Evolutionary conservation across 2,329 filamentous ascomycete species (phyloP).

Genomic region (Exophiala alcalophila): DNA sequence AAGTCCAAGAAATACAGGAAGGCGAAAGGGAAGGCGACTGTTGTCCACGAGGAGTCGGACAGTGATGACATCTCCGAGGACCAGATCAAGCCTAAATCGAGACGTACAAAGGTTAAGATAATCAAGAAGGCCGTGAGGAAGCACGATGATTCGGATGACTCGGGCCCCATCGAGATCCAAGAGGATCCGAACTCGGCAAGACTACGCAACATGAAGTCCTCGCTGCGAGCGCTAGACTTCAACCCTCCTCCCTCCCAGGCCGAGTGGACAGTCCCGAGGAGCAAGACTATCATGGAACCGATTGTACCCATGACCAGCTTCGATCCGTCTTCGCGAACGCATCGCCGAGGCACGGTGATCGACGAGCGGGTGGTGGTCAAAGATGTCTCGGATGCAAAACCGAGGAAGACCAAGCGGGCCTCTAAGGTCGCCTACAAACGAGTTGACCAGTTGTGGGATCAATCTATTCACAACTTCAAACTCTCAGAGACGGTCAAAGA

Average conservation of each 20-base stretch:
- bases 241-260: conserved; percentile 1
- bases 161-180: conserved; percentile 12
- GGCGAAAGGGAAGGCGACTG: conserved; percentile 11
- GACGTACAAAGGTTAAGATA: conserved; percentile 1
- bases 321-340: neutral
- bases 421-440: conserved; percentile 66
- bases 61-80: conserved; percentile 6
- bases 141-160: conserved; percentile 8
- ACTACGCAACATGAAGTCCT: conserved; percentile 12
- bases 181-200: conserved; percentile 17
- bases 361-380: conserved; percentile 7
- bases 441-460: conserved; percentile 61
- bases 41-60: conserved; percentile 10
- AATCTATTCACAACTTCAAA: conserved; percentile 62
- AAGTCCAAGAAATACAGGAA: conserved; percentile 14
- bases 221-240: conserved; percentile 12
- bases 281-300: conserved; percentile 2
- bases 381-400: conserved; percentile 32
- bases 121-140: conserved; percentile 12
- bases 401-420: conserved; percentile 41
- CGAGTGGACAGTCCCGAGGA: neutral
- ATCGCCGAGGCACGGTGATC: neutral
- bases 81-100: conserved; percentile 1
- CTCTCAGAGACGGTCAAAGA: conserved; percentile 65
- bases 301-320: neutral